Percentiles rank a stretch among this genome's conserved stretches.
These are phyloP conservation scores for Rugonectria rugulosa DNA, from an alignment of 2,329 filamentous ascomycete species.

Conservation along the genomic window DNA sequence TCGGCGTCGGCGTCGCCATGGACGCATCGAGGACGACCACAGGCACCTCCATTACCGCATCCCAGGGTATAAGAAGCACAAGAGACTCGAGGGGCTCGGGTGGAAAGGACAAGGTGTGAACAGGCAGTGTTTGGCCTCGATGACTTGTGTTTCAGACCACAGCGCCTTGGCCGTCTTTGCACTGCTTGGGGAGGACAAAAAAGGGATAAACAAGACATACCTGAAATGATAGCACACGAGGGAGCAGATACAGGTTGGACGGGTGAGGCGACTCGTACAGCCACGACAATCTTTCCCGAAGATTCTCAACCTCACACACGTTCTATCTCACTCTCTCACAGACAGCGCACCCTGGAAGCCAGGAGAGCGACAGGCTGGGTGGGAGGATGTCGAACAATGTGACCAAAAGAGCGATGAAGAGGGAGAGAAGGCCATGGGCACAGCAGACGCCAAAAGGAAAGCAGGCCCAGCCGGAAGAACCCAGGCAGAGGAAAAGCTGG, in stretches of 20 bases:
- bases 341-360: conserved; percentile 38
- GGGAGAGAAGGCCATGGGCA: conserved; percentile 18
- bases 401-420: conserved; percentile 7
- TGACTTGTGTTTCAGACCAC: conserved; percentile 4
- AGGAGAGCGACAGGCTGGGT: conserved; percentile 39
- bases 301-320: conserved; percentile 1
- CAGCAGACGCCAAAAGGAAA: conserved; percentile 3
- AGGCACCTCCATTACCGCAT: conserved; percentile 21
- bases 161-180: conserved; percentile 22
- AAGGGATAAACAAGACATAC: conserved; percentile 35
- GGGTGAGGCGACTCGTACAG: conserved; percentile 31
- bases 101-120: conserved; percentile 7
- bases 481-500: conserved; percentile 14
- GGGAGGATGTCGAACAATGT: conserved; percentile 28
- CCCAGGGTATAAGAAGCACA: conserved; percentile 14
- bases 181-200: conserved; percentile 17
- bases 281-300: conserved; percentile 11
- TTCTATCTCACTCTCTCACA: conserved; percentile 32
- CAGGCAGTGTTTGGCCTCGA: conserved; percentile 19
- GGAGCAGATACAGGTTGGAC: conserved; percentile 9
- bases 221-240: conserved; percentile 28
- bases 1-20: conserved; percentile 28
- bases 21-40: conserved; percentile 13
- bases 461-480: background rate
- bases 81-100: conserved; percentile 14